These are phyloP conservation scores for Sporothrix brasiliensis DNA, from an alignment of 2,329 filamentous ascomycete species.

Conservation along the genomic window DNA sequence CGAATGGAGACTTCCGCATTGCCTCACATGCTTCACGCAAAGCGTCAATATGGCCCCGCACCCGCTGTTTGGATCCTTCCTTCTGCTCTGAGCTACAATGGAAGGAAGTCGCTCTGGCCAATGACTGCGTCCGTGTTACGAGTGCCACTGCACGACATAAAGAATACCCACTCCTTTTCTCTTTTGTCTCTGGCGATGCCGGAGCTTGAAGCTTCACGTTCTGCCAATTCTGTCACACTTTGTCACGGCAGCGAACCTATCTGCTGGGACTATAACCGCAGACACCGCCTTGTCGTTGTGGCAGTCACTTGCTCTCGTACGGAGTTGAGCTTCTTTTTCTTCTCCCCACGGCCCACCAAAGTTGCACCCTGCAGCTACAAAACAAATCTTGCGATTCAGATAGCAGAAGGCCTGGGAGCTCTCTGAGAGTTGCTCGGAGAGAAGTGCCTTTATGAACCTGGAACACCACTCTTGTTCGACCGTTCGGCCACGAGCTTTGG, in stretches of 20 bases:
- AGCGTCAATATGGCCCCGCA: neutral
- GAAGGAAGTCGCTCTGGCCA: neutral
- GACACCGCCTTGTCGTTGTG: constrained; percentile 11
- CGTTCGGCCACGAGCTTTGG: constrained; percentile 13
- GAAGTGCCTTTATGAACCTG: no score
- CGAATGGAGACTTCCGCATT: constrained; percentile 21
- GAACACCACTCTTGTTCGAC: neutral
- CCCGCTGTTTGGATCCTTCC: neutral
- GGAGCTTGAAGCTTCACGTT: constrained; percentile 15
- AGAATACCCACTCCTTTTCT: neutral
- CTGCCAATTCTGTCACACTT: neutral
- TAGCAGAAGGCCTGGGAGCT: neutral
- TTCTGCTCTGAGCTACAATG: neutral
- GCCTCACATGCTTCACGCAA: constrained; percentile 15
- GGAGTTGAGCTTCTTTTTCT: no score
- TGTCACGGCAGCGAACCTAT: neutral
- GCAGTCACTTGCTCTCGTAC: no score
- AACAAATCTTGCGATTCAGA: constrained; percentile 15
- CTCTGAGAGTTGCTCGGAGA: no score
- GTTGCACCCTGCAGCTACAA: neutral
- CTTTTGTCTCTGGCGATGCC: constrained; percentile 14
- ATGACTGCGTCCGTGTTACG: neutral
- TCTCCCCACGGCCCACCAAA: neutral
- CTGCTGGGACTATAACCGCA: neutral
- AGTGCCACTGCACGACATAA: neutral